Conservation (phyloP, 2,329 filamentous ascomycete species). For the Conoideocrella luteorostrata region DNA sequence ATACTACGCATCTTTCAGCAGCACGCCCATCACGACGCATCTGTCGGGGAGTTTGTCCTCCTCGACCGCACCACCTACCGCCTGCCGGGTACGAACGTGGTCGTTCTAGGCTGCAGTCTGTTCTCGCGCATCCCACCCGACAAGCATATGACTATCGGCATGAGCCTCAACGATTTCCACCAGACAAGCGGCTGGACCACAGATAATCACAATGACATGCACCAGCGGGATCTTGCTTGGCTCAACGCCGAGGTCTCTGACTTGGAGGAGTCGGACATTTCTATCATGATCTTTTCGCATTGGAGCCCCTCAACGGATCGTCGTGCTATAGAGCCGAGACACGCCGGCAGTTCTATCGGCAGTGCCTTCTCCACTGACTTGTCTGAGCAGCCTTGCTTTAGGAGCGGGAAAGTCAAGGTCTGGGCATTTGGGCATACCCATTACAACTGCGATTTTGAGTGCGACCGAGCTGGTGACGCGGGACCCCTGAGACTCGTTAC, state of each 20-base stretch:
- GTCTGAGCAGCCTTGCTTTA: constrained; percentile 27
- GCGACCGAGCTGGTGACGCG: constrained; percentile 13
- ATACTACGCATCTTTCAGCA: constrained; percentile 25
- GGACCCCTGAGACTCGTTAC: constrained; percentile 27
- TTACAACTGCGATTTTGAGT: constrained; percentile 35
- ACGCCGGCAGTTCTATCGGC: constrained; percentile 20
- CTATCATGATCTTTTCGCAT: constrained; percentile 35
- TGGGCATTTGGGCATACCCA: constrained; percentile 47
- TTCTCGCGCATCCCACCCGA: constrained; percentile 39
- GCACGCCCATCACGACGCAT: constrained; percentile 14
- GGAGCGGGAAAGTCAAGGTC: constrained; percentile 25
- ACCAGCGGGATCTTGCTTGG: constrained; percentile 34
- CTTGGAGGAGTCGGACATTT: constrained; percentile 17
- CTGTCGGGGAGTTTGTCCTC: constrained; percentile 32
- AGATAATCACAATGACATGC: constrained; percentile 28
- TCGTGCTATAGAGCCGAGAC: constrained; percentile 26
- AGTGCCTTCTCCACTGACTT: constrained; percentile 35
- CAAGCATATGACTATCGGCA: constrained; percentile 29
- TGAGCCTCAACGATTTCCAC: constrained; percentile 46
- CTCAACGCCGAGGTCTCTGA: constrained; percentile 30
- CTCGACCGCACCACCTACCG: constrained; percentile 25
- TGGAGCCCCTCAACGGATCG: constrained; percentile 32
- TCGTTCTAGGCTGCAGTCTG: constrained; percentile 33
- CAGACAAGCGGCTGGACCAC: constrained; percentile 34
- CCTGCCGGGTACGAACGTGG: constrained; percentile 17